Conservation (phyloP, 371 early-diverging fungal species). For the Scutellospora calospora region DNA sequence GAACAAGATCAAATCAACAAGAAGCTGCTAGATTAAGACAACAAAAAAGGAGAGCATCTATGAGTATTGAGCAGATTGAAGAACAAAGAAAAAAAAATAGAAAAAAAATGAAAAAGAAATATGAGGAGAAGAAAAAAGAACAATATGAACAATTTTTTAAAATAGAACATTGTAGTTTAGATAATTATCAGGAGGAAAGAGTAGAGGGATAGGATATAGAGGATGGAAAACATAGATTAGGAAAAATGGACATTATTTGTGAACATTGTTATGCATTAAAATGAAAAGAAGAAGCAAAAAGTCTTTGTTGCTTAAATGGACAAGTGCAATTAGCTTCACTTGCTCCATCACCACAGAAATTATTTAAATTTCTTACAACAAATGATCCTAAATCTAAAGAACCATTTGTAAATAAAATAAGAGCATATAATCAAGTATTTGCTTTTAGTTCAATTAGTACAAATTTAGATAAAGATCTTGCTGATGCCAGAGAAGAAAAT, state of each 20-base stretch:
- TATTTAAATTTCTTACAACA: background rate
- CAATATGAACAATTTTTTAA: background rate
- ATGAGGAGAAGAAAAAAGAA: background rate
- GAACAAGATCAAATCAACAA: background rate
- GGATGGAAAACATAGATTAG: background rate
- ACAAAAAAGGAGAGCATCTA: background rate
- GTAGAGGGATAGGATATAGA: background rate
- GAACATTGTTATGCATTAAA: background rate
- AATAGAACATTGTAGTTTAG: background rate
- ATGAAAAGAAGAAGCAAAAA: background rate
- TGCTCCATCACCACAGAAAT: background rate
- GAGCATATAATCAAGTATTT: constrained; percentile 42
- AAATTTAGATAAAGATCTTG: constrained; percentile 12
- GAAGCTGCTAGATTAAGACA: background rate
- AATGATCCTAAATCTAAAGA: background rate
- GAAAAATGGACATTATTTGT: background rate
- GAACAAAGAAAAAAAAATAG: background rate
- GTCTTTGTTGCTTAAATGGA: background rate
- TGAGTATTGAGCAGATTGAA: background rate
- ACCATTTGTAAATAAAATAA: constrained; percentile 8
- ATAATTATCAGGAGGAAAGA: background rate
- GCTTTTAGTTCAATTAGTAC: constrained; percentile 34
- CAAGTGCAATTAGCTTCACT: background rate
- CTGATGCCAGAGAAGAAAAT: background rate
- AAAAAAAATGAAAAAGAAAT: background rate